These are phyloP conservation scores for Cyberlindnera xylosilytica DNA, from an alignment of 805 yeast species.

Conservation along the genomic window DNA sequence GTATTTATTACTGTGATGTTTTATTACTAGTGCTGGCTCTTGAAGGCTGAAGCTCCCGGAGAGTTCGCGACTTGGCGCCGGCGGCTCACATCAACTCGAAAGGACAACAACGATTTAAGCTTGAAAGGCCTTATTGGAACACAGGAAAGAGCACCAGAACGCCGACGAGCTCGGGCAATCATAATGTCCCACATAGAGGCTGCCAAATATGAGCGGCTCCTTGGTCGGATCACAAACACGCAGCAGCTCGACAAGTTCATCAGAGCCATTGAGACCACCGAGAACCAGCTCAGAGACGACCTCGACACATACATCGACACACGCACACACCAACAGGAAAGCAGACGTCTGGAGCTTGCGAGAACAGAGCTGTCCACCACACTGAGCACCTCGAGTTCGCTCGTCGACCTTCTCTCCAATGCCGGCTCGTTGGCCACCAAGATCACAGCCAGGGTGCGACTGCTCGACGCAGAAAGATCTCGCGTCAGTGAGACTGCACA, in stretches of 20 bases:
- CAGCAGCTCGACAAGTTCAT: conserved; percentile 26
- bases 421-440: conserved; percentile 65
- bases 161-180: too few relatives aligned
- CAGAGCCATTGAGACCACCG: conserved; percentile 23
- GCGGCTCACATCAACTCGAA: too few relatives aligned
- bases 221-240: conserved; percentile 21
- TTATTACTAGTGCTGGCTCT: too few relatives aligned
- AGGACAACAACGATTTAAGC: too few relatives aligned
- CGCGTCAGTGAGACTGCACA: conserved; percentile 59
- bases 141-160: too few relatives aligned
- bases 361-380: conserved; percentile 65
- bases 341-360: conserved; percentile 51
- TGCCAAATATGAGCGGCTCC: conserved; percentile 21
- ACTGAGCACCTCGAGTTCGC: conserved; percentile 51
- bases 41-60: too few relatives aligned
- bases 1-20: too few relatives aligned
- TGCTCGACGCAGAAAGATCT: conserved; percentile 66
- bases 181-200: conserved; percentile 4
- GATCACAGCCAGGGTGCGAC: conserved; percentile 66
- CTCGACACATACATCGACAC: conserved; percentile 25
- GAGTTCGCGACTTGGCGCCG: too few relatives aligned
- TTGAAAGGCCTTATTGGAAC: too few relatives aligned
- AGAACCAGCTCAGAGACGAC: conserved; percentile 21
- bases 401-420: conserved; percentile 50
- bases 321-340: conserved; percentile 26